These are phyloP conservation scores for Colletotrichum sp. DNA, from an alignment of 2,329 filamentous ascomycete species.

Conservation along the genomic window DNA sequence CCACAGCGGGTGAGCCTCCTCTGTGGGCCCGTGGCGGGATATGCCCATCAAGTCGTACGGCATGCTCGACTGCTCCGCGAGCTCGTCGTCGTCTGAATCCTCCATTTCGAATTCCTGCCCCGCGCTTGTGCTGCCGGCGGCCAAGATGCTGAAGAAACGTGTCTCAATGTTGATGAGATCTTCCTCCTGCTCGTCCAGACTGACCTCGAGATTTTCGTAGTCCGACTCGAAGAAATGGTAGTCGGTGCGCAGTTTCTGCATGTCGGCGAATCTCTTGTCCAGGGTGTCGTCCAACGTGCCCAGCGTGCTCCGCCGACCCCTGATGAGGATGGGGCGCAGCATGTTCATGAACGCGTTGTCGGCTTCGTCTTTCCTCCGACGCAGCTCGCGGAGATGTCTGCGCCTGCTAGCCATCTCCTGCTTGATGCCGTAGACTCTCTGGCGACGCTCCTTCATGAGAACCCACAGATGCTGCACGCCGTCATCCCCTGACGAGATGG, in stretches of 20 bases:
- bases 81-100: conserved; percentile 9
- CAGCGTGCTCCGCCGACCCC: conserved; percentile 22
- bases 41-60: conserved; percentile 41
- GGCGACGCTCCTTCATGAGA: conserved; percentile 37
- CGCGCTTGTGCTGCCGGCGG: conserved; percentile 12
- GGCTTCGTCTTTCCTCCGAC: conserved; percentile 36
- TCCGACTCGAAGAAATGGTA: conserved; percentile 39
- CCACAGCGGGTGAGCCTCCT: conserved; percentile 54
- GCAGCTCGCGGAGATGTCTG: conserved; percentile 33
- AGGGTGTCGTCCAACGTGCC: conserved; percentile 28
- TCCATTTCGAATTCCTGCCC: not conserved
- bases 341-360: conserved; percentile 47
- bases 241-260: conserved; percentile 42
- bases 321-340: conserved; percentile 40
- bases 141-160: conserved; percentile 42
- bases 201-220: conserved; percentile 41
- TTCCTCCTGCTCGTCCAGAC: conserved; percentile 40
- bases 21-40: conserved; percentile 33
- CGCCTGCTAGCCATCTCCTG: conserved; percentile 36
- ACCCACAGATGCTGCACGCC: conserved; percentile 40
- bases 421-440: conserved; percentile 32
- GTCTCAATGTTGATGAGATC: conserved; percentile 40
- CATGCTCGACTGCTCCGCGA: conserved; percentile 22
- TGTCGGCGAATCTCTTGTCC: conserved; percentile 33
- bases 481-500: conserved; percentile 22